phyloP scores from a whole-genome alignment of 495 filamentous ascomycete species.

The Aspergillus steynii region DNA sequence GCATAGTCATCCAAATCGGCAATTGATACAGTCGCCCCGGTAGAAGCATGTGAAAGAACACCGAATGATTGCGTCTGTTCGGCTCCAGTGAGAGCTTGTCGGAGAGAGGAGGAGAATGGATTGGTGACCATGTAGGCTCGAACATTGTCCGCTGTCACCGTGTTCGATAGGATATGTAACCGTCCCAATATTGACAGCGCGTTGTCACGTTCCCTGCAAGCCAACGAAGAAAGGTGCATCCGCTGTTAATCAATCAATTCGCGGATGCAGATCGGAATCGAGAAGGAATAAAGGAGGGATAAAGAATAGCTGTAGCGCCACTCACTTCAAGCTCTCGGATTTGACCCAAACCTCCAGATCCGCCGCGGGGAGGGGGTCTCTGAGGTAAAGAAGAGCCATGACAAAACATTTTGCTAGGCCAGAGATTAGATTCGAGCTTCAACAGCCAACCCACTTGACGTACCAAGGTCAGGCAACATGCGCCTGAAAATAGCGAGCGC shows the following conservation, averaged over 20 bases:
- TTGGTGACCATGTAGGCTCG: conserved; percentile 69
- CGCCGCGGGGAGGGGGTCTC: conserved; percentile 66
- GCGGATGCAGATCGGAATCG: background rate
- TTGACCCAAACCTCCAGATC: conserved; percentile 86
- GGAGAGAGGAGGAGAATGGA: conserved; percentile 73
- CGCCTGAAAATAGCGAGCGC: conserved; percentile 94
- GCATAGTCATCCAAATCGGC: conserved; percentile 83
- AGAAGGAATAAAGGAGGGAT: background rate
- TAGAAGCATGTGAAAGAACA: conserved; percentile 66
- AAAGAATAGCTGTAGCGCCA: conserved; percentile 6
- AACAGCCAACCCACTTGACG: conserved; percentile 23
- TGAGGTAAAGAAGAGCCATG: conserved; percentile 88
- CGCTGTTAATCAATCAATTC: background rate
- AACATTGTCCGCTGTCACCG: conserved; percentile 56
- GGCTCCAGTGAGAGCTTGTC: conserved; percentile 82
- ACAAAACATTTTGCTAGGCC: conserved; percentile 86
- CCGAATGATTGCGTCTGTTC: conserved; percentile 87
- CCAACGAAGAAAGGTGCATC: background rate
- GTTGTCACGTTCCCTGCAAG: conserved; percentile 70
- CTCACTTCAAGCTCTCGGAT: conserved; percentile 66
- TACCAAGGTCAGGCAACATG: conserved; percentile 92
- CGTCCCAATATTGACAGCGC: conserved; percentile 77
- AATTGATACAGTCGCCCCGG: conserved; percentile 59
- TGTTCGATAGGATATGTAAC: conserved; percentile 74
- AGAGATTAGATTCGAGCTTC: conserved; percentile 25